Base-by-base conservation (phyloP, 2,329 filamentous ascomycete genomes). In the Hortaea werneckii region DNA sequence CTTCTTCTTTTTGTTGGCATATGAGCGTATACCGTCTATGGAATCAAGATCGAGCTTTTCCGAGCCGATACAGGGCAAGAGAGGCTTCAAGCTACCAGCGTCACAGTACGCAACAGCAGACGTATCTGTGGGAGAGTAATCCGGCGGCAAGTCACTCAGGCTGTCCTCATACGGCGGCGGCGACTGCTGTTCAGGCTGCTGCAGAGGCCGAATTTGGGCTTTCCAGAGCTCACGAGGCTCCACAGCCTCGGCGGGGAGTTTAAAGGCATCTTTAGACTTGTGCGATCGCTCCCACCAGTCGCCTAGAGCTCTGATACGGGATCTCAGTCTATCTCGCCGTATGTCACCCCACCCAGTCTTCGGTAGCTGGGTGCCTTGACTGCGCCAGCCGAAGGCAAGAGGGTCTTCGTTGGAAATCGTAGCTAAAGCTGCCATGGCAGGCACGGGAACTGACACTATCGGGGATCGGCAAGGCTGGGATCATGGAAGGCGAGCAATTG, bases 41-140 rank as follows among this genome's bases (percentile, higher is more conserved):
- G 72, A 76, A 20, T 68, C 67, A 47, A 84, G 77, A 57, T 85
- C 80, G 42, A 85, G 66, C 29, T 68, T 64, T 13, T 50, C 50
- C 29, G 56, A 42, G 67, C 58, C 35, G 37, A 2, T 39, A 5
- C 13, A 10, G 3, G 37, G 37, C 37, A 8, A 8, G 10, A 26
- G 10, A 8, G 37, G 37, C 10, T 8, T 13, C 8, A 8, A 20
- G 37, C 13, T 8, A 13, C 20, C 37, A 8, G 13, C 37, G 10
- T n/a, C 13, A 13, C 11, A n/a, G 10, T 26, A n/a, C 8, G 10
- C 37, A 8, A 29, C n/a, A 11, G 27, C 37, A 30, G 67, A 55
- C 42, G 64, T 61, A 52, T 68, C 65, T 43, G 65, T 67, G 47
- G 51, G 54, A 40, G 68, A 70, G 56, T 73, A 72, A 50, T 70